Evolutionary conservation across 768 basidiomycete genomes (phyloP).

Genomic region (Tricholoma hemisulphureum): DNA sequence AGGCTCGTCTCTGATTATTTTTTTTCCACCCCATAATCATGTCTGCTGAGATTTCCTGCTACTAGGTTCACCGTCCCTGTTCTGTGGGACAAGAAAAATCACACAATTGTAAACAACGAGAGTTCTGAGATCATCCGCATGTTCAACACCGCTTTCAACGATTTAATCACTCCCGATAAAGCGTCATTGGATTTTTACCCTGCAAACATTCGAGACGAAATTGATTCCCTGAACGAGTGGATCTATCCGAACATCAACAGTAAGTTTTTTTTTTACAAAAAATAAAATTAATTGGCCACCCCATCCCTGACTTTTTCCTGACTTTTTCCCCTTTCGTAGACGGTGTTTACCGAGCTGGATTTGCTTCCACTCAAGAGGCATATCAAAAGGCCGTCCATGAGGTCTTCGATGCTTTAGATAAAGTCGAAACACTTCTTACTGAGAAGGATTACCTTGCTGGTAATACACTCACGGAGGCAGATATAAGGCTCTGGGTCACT

Average conservation of each 20-base stretch:
- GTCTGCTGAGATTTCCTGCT: neutral
- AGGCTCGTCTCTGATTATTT: slow-evolving; percentile 40
- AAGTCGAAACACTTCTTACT: slow-evolving; percentile 70
- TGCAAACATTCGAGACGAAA: slow-evolving; percentile 61
- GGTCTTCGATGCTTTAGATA: slow-evolving; percentile 79
- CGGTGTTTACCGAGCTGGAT: slow-evolving; percentile 88
- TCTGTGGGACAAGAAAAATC: slow-evolving; percentile 87
- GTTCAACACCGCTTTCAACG: slow-evolving; percentile 84
- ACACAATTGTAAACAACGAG: slow-evolving; percentile 95
- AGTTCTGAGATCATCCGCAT: slow-evolving; percentile 93
- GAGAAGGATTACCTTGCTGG: slow-evolving; percentile 86
- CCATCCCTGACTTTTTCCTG: neutral
- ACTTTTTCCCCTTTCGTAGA: slow-evolving; percentile 38
- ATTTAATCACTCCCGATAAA: slow-evolving; percentile 62
- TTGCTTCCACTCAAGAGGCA: slow-evolving; percentile 76
- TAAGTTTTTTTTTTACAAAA: slow-evolving; percentile 38
- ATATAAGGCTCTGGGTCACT: slow-evolving; percentile 89
- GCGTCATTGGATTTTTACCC: slow-evolving; percentile 79
- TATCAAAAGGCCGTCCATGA: slow-evolving; percentile 76
- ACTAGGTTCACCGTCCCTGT: slow-evolving; percentile 81
- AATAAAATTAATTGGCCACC: too few relatives aligned
- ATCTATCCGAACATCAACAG: slow-evolving; percentile 85
- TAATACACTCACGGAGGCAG: slow-evolving; percentile 78
- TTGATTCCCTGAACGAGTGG: slow-evolving; percentile 84
- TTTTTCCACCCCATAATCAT: neutral